Percentiles rank a stretch among this genome's conserved stretches.
Conservation (phyloP, 495 filamentous ascomycete genomes). For the Neurospora sp. region DNA sequence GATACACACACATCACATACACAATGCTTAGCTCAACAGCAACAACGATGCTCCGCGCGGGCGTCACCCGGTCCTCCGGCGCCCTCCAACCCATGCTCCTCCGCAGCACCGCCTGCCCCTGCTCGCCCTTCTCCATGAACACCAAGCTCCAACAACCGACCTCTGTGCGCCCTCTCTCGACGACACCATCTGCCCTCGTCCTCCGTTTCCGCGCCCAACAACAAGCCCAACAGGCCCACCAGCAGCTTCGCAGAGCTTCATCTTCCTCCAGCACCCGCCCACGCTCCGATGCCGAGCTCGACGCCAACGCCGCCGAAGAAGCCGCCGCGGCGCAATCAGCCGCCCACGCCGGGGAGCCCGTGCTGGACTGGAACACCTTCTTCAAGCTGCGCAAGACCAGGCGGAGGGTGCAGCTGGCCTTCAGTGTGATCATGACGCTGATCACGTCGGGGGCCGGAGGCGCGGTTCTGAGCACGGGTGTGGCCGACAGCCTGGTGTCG, state of each 20-base stretch:
- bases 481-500: slow-evolving; percentile 57
- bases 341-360: slow-evolving; percentile 13
- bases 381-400: slow-evolving; percentile 80
- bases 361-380: slow-evolving; percentile 86
- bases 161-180: slow-evolving; percentile 8
- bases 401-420: slow-evolving; percentile 68
- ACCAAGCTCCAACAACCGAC: slow-evolving; percentile 1
- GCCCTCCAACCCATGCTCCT: slow-evolving; percentile 18
- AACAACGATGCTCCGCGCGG: slow-evolving; percentile 23
- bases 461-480: slow-evolving; percentile 49
- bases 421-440: slow-evolving; percentile 57
- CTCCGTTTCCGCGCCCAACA: slow-evolving; percentile 6
- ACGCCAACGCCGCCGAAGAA: slow-evolving; percentile 13
- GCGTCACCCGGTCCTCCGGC: slow-evolving; percentile 19
- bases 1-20: neutral
- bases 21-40: slow-evolving; percentile 23
- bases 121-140: slow-evolving; percentile 13
- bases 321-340: slow-evolving; percentile 14
- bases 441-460: slow-evolving; percentile 50
- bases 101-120: slow-evolving; percentile 19
- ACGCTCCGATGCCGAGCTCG: slow-evolving; percentile 15
- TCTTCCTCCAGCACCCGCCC: neutral
- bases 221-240: neutral
- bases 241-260: slow-evolving; percentile 4
- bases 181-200: slow-evolving; percentile 6